phyloP scores from a whole-genome alignment of 2,329 filamentous ascomycete species.

The Talaromyces atroroseus region DNA sequence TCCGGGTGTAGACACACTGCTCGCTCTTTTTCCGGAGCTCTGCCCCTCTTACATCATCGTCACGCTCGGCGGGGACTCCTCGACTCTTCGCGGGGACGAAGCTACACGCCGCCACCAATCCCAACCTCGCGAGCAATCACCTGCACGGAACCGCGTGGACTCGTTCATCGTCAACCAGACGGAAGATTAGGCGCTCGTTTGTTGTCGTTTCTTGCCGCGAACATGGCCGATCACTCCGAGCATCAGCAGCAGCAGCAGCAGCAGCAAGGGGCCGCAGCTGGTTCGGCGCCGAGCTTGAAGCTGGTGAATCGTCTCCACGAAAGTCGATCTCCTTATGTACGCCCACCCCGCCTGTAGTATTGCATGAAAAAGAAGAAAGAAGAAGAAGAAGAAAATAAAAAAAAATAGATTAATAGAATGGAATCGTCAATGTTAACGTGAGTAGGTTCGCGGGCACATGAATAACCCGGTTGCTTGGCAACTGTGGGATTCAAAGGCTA shows the following conservation, averaged over 20 bases:
- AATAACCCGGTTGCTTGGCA: slow-evolving; percentile 89
- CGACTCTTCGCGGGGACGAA: slow-evolving; percentile 5
- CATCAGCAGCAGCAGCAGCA: slow-evolving; percentile 21
- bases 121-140: neutral
- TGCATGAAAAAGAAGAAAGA: too few relatives aligned
- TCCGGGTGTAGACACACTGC: neutral
- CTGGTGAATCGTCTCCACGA: slow-evolving; percentile 54
- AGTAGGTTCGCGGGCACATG: slow-evolving; percentile 65
- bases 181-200: neutral
- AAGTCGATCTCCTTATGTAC: slow-evolving; percentile 63
- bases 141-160: neutral
- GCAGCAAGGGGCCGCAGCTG: slow-evolving; percentile 20
- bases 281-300: slow-evolving; percentile 23
- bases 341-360: slow-evolving; percentile 17
- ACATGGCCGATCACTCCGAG: slow-evolving; percentile 20
- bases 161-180: neutral
- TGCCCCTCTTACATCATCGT: slow-evolving; percentile 8
- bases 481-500: slow-evolving; percentile 70
- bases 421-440: neutral
- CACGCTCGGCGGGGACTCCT: slow-evolving; percentile 10
- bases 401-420: neutral
- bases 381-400: too few relatives aligned
- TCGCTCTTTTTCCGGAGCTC: neutral
- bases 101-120: neutral
- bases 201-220: neutral